Percentiles rank a stretch among this genome's conserved stretches.
phyloP scores from a whole-genome alignment of 352 stramenopile species.

The Phytophthora rubi region DNA sequence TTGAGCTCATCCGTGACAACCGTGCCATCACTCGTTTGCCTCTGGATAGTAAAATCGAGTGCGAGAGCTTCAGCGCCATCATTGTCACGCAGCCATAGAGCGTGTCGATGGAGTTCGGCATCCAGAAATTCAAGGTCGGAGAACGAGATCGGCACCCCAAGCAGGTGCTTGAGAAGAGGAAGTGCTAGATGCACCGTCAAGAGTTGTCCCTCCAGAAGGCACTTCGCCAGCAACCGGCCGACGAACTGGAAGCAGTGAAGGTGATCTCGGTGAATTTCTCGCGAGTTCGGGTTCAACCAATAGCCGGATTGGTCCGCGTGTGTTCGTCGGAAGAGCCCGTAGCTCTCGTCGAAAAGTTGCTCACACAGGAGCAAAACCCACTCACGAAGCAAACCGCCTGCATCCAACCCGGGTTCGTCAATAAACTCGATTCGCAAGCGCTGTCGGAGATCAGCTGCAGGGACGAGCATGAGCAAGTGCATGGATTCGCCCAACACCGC shows the following conservation, averaged over 20 bases:
- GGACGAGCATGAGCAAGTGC: conserved; percentile 83
- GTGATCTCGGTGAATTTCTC: conserved; percentile 71
- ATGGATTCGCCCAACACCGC: conserved; percentile 81
- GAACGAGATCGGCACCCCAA: conserved; percentile 83
- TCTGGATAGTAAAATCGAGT: conserved; percentile 80
- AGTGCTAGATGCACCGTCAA: conserved; percentile 81
- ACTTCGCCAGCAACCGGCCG: conserved; percentile 79
- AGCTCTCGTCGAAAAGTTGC: conserved; percentile 80
- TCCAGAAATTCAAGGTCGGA: conserved; percentile 84
- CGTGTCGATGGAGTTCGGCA: conserved; percentile 75
- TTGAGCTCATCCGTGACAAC: conserved; percentile 90
- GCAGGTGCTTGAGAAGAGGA: conserved; percentile 82
- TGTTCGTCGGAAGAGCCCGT: conserved; percentile 75
- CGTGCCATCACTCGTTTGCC: conserved; percentile 50
- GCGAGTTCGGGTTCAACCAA: conserved; percentile 85
- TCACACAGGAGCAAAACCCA: conserved; percentile 84
- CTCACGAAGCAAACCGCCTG: conserved; percentile 76
- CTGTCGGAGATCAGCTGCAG: conserved; percentile 70
- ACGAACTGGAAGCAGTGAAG: conserved; percentile 81
- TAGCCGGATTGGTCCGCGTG: conserved; percentile 82
- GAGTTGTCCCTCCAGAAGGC: conserved; percentile 75
- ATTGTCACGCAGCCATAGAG: conserved; percentile 72
- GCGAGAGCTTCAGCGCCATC: conserved; percentile 65
- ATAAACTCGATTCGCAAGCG: conserved; percentile 87
- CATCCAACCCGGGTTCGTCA: conserved; percentile 78